Conservation (phyloP, 345 rosid species). For the Reutealis trisperma region DNA sequence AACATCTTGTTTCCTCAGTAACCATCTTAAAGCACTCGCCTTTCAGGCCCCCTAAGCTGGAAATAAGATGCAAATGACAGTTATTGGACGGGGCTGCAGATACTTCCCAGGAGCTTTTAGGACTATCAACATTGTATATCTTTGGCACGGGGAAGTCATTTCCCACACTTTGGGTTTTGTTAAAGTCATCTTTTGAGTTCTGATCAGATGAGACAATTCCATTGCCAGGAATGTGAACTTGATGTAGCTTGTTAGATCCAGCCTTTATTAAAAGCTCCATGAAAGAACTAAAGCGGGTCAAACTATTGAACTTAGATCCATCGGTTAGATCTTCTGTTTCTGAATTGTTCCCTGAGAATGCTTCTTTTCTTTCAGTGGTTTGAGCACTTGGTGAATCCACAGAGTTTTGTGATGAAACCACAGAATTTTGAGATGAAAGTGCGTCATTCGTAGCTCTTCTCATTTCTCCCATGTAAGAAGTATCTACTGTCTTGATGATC, state of each 20-base stretch:
- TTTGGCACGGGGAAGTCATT: constrained; percentile 21
- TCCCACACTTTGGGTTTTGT: constrained; percentile 19
- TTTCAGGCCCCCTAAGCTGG: constrained; percentile 27
- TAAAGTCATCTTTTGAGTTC: constrained; percentile 29
- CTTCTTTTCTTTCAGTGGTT: constrained; percentile 52
- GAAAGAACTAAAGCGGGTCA: constrained; percentile 36
- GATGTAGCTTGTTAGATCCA: constrained; percentile 38
- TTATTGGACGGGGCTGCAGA: constrained; percentile 30
- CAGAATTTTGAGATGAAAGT: constrained; percentile 61
- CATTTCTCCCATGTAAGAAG: constrained; percentile 20
- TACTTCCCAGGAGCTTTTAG: constrained; percentile 31
- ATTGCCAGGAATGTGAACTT: constrained; percentile 28
- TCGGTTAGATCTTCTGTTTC: constrained; percentile 35
- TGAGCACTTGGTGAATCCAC: constrained; percentile 39
- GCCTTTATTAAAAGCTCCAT: constrained; percentile 58
- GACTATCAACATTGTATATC: constrained; percentile 27
- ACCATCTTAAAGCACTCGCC: constrained; percentile 30
- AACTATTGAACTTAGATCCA: constrained; percentile 24
- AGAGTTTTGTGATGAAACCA: constrained; percentile 51
- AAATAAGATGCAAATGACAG: constrained; percentile 30
- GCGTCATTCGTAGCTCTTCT: constrained; percentile 22
- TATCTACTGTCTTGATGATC: constrained; percentile 19
- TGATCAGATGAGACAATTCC: constrained; percentile 26
- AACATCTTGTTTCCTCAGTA: constrained; percentile 37
- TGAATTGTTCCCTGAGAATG: constrained; percentile 49